Evolutionary conservation across 495 filamentous ascomycete genomes (phyloP), one percentile per base, ranked within the genome.

Genomic region (Podospora pseudoanserina): DNA sequence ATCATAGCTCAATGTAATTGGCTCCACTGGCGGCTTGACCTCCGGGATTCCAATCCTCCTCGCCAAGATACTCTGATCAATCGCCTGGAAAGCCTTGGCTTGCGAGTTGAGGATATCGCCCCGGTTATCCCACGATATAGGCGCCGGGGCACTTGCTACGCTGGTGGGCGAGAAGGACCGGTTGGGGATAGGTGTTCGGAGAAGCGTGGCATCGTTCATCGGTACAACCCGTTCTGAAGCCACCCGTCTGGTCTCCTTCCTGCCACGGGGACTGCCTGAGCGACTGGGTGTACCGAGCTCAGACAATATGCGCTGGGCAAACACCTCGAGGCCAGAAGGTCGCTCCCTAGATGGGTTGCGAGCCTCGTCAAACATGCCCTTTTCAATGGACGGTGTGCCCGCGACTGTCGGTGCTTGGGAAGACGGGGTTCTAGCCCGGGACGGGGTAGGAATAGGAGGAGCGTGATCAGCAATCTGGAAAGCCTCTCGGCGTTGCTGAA

Each of bases 401-500:
- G 49, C 54, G 57, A 20, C n/a, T 23, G n/a, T 20, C 44, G 44
- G 60, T 1, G 72, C 44, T 11, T 73, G 68, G 1, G 70, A 68
- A 18, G 55, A 32, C 1, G 68, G 68, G 44, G 70, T 73, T 49
- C 65, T 73, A 11, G 72, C 62, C 55, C 74, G 75, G 3, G 67
- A 63, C 3, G 70, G 67, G 2, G 68, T 54, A 60, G 76, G 73
- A 49, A 76, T 72, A 61, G 74, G 61, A 49, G 39, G 64, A 6
- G 71, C 68, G 26, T 72, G 71, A 68, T 81, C 87, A 7, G 85
- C 81, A 4, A 87, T 85, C 68, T 88, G 84, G 72, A 91, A 90
- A 1, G 86, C 83, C 64, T 88, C 86, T 20, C 89, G 87, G 18
- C 91, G 88, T 69, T 92, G 90, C 58, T 90, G 85, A 28, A 95